Evolutionary conservation across 257 asterid genomes (phyloP), one percentile per base, ranked within the genome.

Genomic region (Ehretia macrophylla): DNA sequence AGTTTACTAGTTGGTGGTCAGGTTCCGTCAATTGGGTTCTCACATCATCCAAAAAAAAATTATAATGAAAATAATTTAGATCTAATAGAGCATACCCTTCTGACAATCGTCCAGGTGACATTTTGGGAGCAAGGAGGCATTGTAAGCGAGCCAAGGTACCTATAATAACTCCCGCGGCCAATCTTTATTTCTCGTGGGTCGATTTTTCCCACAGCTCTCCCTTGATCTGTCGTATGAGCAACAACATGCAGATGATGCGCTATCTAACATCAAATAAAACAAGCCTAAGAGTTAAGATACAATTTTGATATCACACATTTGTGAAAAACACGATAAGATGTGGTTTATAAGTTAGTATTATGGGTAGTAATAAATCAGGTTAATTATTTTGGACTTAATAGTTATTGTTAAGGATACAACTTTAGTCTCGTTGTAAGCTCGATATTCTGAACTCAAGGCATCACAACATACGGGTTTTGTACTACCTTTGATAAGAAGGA

Each of bases 121-220:
- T 72, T 63, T 55, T 81, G 72, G 10, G 86, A 77, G 60, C 96
- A 87, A 10, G 96, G 95, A 65, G 96, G 95, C 11, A 53, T 44
- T 0, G 95, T 85, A 42, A 85, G 85, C 0, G 94, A 85, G 11
- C 94, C 94, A 37, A 74, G 62, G 66, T 78, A 85, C 20, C 85
- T 72, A 10, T 72, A 85, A 22, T 85, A 83, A 35, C 67, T 62
- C 53, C 79, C 57, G 52, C 80, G 66, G 11, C 76, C 83, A 0
- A 80, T 61, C 17, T 70, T 66, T 16, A 83, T 55, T 0, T 40
- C 21, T 21, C 46, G 62, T 0, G 85, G 84, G 59, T 78, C 45
- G 13, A 85, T 32, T 0, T 61, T 14, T 12, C 90, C 85, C 6
- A 74, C 62, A 0, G 5, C 8, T 27, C 22, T 71, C 48, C 69